Conservation (phyloP, 148 eudicot genomes). For the Talinum fruticosum region DNA sequence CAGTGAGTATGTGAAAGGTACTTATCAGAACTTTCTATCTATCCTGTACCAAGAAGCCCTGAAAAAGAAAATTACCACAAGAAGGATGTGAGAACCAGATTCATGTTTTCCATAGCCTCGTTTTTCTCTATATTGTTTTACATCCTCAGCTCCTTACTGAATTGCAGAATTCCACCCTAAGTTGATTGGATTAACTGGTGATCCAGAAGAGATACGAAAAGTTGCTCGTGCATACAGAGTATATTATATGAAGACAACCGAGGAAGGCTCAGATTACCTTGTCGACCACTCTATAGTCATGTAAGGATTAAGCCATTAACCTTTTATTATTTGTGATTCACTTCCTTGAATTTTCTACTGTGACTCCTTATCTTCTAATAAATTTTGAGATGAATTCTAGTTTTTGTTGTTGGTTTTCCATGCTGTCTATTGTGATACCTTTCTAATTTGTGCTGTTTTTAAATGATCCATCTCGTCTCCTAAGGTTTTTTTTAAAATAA, state of each 20-base stretch:
- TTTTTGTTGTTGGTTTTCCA: neutral
- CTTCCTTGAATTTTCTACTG: neutral
- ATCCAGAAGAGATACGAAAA: slow-evolving; percentile 70
- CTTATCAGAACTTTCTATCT: neutral
- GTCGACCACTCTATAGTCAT: slow-evolving; percentile 99
- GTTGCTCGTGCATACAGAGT: slow-evolving; percentile 94
- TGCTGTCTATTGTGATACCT: neutral
- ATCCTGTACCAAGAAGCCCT: neutral
- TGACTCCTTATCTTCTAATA: neutral
- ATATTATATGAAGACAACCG: slow-evolving; percentile 93
- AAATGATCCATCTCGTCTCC: neutral
- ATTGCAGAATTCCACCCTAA: slow-evolving; percentile 85
- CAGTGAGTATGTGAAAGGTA: slow-evolving; percentile 80
- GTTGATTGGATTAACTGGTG: slow-evolving; percentile 87
- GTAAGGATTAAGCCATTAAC: slow-evolving; percentile 39
- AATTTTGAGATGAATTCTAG: too few species aligned
- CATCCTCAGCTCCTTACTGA: slow-evolving; percentile 1
- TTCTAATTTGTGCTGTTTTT: too few species aligned
- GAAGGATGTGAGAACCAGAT: neutral
- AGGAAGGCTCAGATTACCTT: slow-evolving; percentile 92
- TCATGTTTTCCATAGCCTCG: neutral
- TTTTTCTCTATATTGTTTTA: neutral
- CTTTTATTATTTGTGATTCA: neutral
- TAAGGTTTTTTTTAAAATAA: neutral
- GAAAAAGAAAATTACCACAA: neutral